These are phyloP conservation scores for Borealophlyctis nickersoniae DNA, from an alignment of 192 early-diverging fungal species.

Conservation along the genomic window DNA sequence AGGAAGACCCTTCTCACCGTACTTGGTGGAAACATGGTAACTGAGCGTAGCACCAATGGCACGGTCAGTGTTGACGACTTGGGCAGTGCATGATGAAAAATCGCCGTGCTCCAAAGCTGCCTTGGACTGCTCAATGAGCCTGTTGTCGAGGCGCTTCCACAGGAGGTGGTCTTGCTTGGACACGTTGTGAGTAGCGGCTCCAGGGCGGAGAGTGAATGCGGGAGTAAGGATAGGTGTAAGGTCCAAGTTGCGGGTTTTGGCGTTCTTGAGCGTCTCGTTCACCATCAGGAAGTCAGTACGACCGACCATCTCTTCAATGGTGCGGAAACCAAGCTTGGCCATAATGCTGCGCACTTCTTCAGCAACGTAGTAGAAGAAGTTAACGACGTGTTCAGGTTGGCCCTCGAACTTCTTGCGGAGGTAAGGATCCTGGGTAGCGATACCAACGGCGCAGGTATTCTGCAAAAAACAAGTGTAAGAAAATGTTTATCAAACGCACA, in stretches of 20 bases:
- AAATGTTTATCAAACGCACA: conserved; percentile 12
- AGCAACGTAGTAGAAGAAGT: conserved; percentile 97
- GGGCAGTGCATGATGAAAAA: conserved; percentile 55
- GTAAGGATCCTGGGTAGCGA: conserved; percentile 94
- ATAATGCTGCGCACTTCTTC: conserved; percentile 92
- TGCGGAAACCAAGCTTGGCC: conserved; percentile 90
- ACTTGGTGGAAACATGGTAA: conserved; percentile 77
- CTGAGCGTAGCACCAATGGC: conserved; percentile 89
- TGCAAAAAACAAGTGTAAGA: conserved; percentile 46
- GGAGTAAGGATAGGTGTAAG: conserved; percentile 84
- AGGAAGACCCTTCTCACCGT: conserved; percentile 81
- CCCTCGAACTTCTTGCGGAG: conserved; percentile 94
- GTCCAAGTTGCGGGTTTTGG: conserved; percentile 86
- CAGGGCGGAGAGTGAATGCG: conserved; percentile 79
- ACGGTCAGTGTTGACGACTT: conserved; percentile 92
- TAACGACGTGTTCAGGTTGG: conserved; percentile 93
- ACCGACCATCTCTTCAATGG: conserved; percentile 95
- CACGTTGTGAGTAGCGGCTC: conserved; percentile 80
- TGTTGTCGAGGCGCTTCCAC: conserved; percentile 82
- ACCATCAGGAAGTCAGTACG: conserved; percentile 81
- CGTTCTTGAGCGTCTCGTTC: conserved; percentile 67
- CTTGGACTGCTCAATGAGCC: conserved; percentile 78
- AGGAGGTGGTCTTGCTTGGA: conserved; percentile 86
- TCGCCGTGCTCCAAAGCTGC: conserved; percentile 60
- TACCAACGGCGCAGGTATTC: conserved; percentile 96